These are phyloP conservation scores for Orbilia brochopaga DNA, from an alignment of 2,329 filamentous ascomycete species.

Conservation along the genomic window DNA sequence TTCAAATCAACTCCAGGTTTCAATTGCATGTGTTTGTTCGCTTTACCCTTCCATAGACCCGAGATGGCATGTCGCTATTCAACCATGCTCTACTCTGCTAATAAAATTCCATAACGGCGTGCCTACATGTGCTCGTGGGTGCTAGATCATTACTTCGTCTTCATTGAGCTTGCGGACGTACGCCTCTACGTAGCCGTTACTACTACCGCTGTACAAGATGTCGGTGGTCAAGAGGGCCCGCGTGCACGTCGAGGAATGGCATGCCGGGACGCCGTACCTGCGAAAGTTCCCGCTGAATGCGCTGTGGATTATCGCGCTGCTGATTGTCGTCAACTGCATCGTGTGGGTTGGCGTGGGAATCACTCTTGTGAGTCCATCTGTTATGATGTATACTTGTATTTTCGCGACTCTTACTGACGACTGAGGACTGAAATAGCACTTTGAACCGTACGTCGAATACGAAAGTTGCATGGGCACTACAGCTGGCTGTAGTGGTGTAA, in stretches of 20 bases:
- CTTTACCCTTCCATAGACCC: no score
- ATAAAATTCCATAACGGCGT: no score
- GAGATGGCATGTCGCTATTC: no score
- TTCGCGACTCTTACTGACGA: not conserved
- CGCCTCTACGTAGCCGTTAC: no score
- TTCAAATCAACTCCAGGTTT: no score
- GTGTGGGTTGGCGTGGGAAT: constrained; percentile 65
- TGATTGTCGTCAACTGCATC: constrained; percentile 63
- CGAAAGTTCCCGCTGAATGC: constrained; percentile 56
- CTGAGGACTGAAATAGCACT: constrained; percentile 15
- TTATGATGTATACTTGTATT: not conserved
- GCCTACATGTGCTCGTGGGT: no score
- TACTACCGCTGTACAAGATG: constrained; percentile 1
- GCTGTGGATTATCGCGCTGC: constrained; percentile 62
- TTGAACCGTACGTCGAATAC: constrained; percentile 38
- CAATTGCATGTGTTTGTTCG: no score
- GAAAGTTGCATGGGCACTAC: not conserved
- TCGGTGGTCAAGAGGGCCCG: constrained; percentile 17
- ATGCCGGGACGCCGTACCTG: constrained; percentile 51
- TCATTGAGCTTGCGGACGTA: no score
- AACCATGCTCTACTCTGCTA: no score
- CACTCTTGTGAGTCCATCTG: constrained; percentile 56
- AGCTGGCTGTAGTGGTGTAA: not conserved
- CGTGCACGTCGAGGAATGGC: constrained; percentile 17
- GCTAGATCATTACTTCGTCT: no score